Evolutionary conservation across 139 green algal species (phyloP).

Genomic region (Volvox africanus): DNA sequence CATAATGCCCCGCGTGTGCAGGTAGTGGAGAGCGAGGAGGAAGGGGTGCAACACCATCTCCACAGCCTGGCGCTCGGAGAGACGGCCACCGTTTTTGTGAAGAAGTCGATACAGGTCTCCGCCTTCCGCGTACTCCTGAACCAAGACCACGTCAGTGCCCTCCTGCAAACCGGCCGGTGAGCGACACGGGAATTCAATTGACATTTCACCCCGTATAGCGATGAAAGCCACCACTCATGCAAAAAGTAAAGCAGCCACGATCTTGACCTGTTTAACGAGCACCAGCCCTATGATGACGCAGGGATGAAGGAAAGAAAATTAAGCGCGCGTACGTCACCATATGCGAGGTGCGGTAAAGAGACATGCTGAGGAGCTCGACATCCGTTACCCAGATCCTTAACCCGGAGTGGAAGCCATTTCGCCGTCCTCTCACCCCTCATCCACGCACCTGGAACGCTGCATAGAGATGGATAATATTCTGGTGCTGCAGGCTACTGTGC

Average conservation of each 20-base stretch:
- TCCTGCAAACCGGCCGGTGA: constrained; percentile 48
- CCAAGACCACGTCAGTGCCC: constrained; percentile 70
- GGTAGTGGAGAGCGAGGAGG: constrained; percentile 70
- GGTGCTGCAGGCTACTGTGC: constrained; percentile 69
- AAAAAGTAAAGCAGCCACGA: too few relatives aligned
- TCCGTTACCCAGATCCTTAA: too few relatives aligned
- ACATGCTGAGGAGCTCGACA: too few relatives aligned
- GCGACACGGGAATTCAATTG: too few relatives aligned
- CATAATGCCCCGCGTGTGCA: constrained; percentile 68
- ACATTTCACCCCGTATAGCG: too few relatives aligned
- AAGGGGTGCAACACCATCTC: constrained; percentile 79
- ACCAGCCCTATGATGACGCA: too few relatives aligned
- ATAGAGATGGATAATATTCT: constrained; percentile 72
- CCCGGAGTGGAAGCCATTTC: too few relatives aligned
- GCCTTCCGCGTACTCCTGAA: constrained; percentile 75
- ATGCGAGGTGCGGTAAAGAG: too few relatives aligned
- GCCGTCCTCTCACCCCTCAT: not conserved
- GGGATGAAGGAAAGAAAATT: too few relatives aligned
- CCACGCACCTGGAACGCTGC: constrained; percentile 63
- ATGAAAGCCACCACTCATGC: too few relatives aligned
- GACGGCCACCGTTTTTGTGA: constrained; percentile 70
- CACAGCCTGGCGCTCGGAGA: constrained; percentile 70
- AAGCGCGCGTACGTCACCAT: too few relatives aligned
- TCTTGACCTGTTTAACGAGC: too few relatives aligned
- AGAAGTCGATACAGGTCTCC: constrained; percentile 74